Base-by-base conservation (phyloP, 371 early-diverging fungal species). In the Mortierella sp. region DNA sequence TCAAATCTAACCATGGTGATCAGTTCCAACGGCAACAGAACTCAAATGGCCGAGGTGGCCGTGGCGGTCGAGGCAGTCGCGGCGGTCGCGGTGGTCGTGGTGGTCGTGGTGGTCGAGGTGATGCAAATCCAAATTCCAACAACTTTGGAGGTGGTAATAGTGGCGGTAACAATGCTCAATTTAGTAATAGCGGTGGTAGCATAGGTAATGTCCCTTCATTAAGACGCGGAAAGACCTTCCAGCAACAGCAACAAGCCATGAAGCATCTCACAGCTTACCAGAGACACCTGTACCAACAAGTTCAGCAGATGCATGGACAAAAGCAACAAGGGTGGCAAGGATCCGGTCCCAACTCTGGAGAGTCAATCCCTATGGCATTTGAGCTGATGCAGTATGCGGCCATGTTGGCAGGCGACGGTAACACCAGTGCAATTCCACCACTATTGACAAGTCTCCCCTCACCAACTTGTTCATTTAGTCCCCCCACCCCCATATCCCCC, bases 381-480 rank as follows among this genome's bases (percentile, higher is more conserved):
- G 80, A 79, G 52, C 49, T 79, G 16, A 79, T 79, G 80, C 72
- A 79, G 35, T 79, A 79, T 16, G 64, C 74, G n/a, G 71, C 75
- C 16, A 68, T 79, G 68, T 30, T 58, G 11, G 64, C 75, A 52
- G 52, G 26, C 28, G 64, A 30, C 30, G 72, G 49, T 35, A 55
- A 28, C 22, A 54, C 54, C 24, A 68, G 20, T 24, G 51, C 61
- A 14, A 60, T 66, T 24, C 70, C 67, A 0, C 71, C 70, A 3
- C 35, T 70, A 40, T 32, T 70, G 37, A 55, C 26, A 24, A 68
- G 37, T n/a, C 10, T 70, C 18, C 47, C 71, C 1, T 76, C 76
- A 1, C 66, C 71, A 6, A 57, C 47, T 35, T 22, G 52, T 1
- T 62, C 76, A 0, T 61, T 57, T 2, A 51, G 43, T 16, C 39